Percentiles rank a stretch among this genome's conserved stretches.
phyloP scores from a whole-genome alignment of 2,329 filamentous ascomycete species.

The Microsporum audouinii region DNA sequence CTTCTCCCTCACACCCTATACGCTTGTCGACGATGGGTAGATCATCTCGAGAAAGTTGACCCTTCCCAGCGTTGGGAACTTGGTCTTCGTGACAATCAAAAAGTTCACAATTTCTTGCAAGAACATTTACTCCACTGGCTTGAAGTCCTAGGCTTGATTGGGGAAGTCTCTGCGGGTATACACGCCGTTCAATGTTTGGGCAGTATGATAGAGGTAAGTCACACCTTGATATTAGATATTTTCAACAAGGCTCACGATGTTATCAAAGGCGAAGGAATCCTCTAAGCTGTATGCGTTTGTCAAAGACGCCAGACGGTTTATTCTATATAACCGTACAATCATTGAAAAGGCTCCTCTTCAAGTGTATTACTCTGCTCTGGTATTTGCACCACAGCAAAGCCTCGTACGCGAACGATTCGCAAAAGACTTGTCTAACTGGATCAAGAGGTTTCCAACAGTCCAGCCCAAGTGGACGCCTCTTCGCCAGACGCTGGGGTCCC shows the following conservation, averaged over 20 bases:
- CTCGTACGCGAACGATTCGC: constrained; percentile 19
- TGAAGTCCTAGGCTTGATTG: constrained; percentile 14
- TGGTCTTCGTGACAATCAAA: background rate
- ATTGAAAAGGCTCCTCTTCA: constrained; percentile 26
- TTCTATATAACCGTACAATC: constrained; percentile 21
- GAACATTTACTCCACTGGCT: constrained; percentile 10
- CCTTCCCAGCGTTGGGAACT: background rate
- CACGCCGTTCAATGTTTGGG: background rate
- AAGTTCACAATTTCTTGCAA: constrained; percentile 4
- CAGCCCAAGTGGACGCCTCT: background rate
- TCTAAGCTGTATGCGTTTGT: constrained; percentile 22
- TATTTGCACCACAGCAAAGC: constrained; percentile 23
- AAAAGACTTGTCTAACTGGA: constrained; percentile 13
- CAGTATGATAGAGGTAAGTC: background rate
- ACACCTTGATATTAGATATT: background rate
- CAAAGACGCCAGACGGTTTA: constrained; percentile 23
- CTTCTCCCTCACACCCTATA: background rate
- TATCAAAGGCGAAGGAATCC: background rate
- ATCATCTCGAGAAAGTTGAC: background rate
- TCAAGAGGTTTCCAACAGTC: constrained; percentile 5
- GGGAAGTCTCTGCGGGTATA: background rate
- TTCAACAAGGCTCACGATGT: background rate
- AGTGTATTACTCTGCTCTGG: constrained; percentile 24
- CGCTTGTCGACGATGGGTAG: constrained; percentile 3
- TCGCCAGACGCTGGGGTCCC: background rate